Evolutionary conservation across 2,329 filamentous ascomycete species (phyloP).

Genomic region (Remersonia thermophila): DNA sequence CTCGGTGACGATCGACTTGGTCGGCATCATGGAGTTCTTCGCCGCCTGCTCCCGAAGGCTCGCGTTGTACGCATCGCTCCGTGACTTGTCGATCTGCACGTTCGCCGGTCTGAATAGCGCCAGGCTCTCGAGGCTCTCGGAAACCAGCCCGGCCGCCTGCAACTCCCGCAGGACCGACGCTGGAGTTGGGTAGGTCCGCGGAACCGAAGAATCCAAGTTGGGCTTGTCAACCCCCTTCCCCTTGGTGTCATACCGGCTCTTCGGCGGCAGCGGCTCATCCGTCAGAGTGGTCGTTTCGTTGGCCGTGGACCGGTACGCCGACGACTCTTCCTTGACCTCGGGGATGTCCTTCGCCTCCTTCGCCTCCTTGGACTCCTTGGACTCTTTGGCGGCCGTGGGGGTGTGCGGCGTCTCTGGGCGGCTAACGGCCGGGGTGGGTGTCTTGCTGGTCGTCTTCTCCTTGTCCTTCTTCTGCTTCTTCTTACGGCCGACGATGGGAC

Average conservation of each 20-base stretch:
- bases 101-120: slow-evolving; percentile 28
- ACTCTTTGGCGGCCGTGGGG: slow-evolving; percentile 10
- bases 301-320: slow-evolving; percentile 18
- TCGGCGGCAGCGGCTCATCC: slow-evolving; percentile 12
- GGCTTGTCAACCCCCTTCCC: slow-evolving; percentile 17
- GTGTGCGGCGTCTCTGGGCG: slow-evolving; percentile 15
- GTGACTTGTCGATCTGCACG: slow-evolving; percentile 23
- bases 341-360: slow-evolving; percentile 14
- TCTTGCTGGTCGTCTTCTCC: slow-evolving; percentile 20
- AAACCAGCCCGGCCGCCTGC: slow-evolving; percentile 23
- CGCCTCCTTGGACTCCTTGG: slow-evolving; percentile 16
- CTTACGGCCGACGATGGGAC: slow-evolving; percentile 66
- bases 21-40: slow-evolving; percentile 24
- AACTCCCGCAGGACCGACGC: slow-evolving; percentile 28
- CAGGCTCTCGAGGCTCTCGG: slow-evolving; percentile 24
- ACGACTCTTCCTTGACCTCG: slow-evolving; percentile 18
- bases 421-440: slow-evolving; percentile 17
- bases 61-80: slow-evolving; percentile 12
- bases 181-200: slow-evolving; percentile 19
- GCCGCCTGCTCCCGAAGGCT: slow-evolving; percentile 7
- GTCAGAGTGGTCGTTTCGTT: slow-evolving; percentile 19
- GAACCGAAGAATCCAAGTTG: slow-evolving; percentile 4
- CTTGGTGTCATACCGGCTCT: slow-evolving; percentile 18
- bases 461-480: slow-evolving; percentile 77
- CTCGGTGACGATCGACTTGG: slow-evolving; percentile 36